Conservation (phyloP, 768 basidiomycete species). For the Rhodosporidiobolus odoratus region DNA sequence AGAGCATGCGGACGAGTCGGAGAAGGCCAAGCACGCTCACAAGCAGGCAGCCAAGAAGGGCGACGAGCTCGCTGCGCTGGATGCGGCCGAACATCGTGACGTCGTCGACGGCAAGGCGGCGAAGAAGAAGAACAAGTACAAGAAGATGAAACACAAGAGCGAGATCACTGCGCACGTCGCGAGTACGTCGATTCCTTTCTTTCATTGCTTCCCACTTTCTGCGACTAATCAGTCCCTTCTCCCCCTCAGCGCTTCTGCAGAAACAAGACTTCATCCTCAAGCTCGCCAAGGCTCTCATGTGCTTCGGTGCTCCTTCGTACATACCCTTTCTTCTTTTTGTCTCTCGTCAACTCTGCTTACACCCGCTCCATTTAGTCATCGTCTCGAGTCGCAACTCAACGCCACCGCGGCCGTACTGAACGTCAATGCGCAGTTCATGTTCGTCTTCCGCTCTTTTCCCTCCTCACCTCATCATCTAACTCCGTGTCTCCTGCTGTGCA, state of each 20-base stretch:
- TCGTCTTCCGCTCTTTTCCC: neutral
- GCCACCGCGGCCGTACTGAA: constrained; percentile 84
- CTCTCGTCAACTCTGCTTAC: constrained; percentile 20
- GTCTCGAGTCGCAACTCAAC: constrained; percentile 84
- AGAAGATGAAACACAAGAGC: constrained; percentile 29
- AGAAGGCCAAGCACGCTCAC: constrained; percentile 16
- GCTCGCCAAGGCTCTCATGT: constrained; percentile 80
- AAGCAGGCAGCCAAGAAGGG: constrained; percentile 1
- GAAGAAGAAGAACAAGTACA: constrained; percentile 26
- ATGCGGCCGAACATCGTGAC: constrained; percentile 23
- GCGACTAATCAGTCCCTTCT: neutral
- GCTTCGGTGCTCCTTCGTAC: constrained; percentile 78
- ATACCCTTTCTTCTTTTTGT: neutral
- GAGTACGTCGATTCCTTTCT: constrained; percentile 13
- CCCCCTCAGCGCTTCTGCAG: constrained; percentile 60
- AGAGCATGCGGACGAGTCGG: neutral
- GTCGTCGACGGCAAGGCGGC: constrained; percentile 11
- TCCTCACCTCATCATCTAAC: neutral
- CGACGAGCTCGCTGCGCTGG: constrained; percentile 12
- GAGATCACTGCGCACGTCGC: constrained; percentile 36
- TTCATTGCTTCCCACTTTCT: neutral
- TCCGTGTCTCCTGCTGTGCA: constrained; percentile 12
- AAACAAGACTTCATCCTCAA: constrained; percentile 81
- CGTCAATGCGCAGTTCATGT: constrained; percentile 81
- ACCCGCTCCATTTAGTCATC: constrained; percentile 54